Percentiles rank a stretch among this genome's conserved stretches.
Conservation (phyloP, 306 rosid genomes). For the Senna tora region DNA sequence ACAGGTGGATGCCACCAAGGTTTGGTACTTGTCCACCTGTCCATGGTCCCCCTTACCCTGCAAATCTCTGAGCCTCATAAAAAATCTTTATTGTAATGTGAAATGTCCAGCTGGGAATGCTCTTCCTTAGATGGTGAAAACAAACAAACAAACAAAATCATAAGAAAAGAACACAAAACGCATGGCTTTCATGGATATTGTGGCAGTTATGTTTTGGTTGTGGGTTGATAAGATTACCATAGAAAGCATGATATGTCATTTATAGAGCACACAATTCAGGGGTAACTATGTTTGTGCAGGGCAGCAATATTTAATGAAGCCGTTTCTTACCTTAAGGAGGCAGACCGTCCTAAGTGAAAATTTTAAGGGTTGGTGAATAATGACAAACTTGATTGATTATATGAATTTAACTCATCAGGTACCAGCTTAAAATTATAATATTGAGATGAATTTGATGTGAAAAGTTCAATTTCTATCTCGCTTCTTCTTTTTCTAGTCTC, state of each 20-base stretch:
- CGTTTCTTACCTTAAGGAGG: conserved; percentile 24
- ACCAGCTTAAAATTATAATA: too few species aligned
- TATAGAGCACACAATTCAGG: conserved; percentile 23
- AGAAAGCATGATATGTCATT: conserved; percentile 29
- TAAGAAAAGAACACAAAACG: not conserved
- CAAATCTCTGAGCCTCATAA: conserved; percentile 51
- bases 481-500: too few species aligned
- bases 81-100: conserved; percentile 23
- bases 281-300: conserved; percentile 16
- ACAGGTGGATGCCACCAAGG: conserved; percentile 51
- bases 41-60: conserved; percentile 64
- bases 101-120: conserved; percentile 52
- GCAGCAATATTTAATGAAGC: conserved; percentile 39
- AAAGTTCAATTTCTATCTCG: too few species aligned
- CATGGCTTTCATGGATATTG: conserved; percentile 37
- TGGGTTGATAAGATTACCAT: conserved; percentile 37
- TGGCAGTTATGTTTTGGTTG: conserved; percentile 51
- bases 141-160: too few species aligned
- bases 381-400: not conserved
- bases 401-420: too few species aligned
- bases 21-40: conserved; percentile 48
- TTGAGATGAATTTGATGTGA: too few species aligned
- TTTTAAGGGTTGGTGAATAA: not conserved
- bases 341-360: conserved; percentile 8
- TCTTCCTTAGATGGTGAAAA: not conserved